Evolutionary conservation across 352 stramenopile genomes (phyloP).

Genomic region (Phytopythium montanum): DNA sequence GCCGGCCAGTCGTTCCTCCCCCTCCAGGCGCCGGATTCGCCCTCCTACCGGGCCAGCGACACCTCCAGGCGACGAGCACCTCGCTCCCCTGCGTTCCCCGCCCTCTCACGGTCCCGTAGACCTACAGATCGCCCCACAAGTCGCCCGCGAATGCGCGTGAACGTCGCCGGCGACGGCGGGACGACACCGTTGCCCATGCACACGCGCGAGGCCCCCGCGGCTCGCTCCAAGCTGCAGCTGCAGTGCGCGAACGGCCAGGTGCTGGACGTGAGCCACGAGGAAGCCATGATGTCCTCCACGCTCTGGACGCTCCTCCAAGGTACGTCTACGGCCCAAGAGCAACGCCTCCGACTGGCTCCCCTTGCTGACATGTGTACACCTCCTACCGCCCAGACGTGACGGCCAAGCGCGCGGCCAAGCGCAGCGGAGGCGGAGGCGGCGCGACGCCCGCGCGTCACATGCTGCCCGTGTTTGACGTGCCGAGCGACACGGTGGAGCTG

Average conservation of each 20-base stretch:
- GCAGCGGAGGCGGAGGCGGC: not conserved
- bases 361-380: not conserved
- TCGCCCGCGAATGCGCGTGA: not conserved
- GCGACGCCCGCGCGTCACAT: slow-evolving; percentile 25
- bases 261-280: slow-evolving; percentile 76
- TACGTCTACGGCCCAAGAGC: slow-evolving; percentile 1
- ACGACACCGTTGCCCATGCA: not conserved
- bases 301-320: slow-evolving; percentile 78
- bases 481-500: slow-evolving; percentile 62
- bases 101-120: no score
- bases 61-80: not conserved
- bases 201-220: slow-evolving; percentile 2
- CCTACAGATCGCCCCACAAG: no score
- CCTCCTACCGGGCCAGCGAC: not conserved
- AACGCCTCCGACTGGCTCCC: no score
- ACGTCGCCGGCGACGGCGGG: not conserved
- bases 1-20: no score
- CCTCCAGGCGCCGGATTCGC: not conserved
- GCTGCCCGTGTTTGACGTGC: slow-evolving; percentile 74
- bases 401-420: slow-evolving; percentile 44
- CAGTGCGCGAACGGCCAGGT: slow-evolving; percentile 64
- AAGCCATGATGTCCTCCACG: slow-evolving; percentile 86
- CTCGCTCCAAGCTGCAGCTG: slow-evolving; percentile 64
- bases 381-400: slow-evolving; percentile 15
- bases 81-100: not conserved